Conservation (phyloP, 2,329 filamentous ascomycete genomes). For the Tolypocladium nubicola region DNA sequence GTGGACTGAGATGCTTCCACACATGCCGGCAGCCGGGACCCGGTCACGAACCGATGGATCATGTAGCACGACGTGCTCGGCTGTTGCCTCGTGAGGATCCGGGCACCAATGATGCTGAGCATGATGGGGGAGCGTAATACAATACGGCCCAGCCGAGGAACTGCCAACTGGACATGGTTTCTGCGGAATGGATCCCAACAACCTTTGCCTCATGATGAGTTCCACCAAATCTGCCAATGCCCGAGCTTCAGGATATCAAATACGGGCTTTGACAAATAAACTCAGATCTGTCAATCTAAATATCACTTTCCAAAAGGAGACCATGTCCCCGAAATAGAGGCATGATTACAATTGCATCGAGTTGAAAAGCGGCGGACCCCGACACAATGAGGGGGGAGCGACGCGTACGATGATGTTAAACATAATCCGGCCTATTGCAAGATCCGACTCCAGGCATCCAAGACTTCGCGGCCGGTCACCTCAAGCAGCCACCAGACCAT, state of each 20-base stretch:
- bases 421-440: not conserved
- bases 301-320: too few relatives aligned
- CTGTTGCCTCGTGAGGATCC: not conserved
- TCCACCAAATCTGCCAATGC: too few relatives aligned
- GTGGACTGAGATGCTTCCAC: not conserved
- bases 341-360: too few relatives aligned
- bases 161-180: too few relatives aligned
- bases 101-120: not conserved
- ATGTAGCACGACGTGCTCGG: not conserved
- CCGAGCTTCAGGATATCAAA: not conserved
- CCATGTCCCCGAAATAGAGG: too few relatives aligned
- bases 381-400: not conserved
- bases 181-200: too few relatives aligned
- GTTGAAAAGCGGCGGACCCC: too few relatives aligned
- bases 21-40: too few relatives aligned
- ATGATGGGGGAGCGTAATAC: too few relatives aligned
- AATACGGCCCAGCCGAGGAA: too few relatives aligned
- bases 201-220: too few relatives aligned
- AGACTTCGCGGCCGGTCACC: not conserved
- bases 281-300: too few relatives aligned
- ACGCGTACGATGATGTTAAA: not conserved
- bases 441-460: not conserved
- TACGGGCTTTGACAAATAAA: not conserved
- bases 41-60: not conserved
- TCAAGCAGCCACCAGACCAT: not conserved